Conservation (phyloP, 257 asterid species). For the Primulina eburnea region DNA sequence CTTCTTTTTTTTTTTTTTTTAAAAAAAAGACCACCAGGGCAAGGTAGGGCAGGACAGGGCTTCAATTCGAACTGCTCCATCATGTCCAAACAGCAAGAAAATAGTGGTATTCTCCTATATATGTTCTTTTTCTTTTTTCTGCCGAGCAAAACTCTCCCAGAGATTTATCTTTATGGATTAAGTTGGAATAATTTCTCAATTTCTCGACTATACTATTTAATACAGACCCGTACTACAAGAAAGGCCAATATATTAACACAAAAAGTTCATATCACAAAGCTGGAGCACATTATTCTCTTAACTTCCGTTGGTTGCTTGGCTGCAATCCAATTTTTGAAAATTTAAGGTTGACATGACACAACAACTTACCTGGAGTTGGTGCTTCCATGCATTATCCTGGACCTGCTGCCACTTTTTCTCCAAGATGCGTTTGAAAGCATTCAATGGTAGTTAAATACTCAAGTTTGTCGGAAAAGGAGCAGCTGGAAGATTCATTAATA, state of each 20-base stretch:
- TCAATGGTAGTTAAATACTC: too few species aligned
- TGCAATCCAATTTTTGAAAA: background rate
- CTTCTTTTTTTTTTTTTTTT: too few species aligned
- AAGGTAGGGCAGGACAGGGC: too few species aligned
- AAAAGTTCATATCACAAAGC: background rate
- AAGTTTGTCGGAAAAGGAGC: too few species aligned
- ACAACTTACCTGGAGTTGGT: slow-evolving; percentile 76
- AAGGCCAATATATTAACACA: background rate
- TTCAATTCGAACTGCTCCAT: too few species aligned
- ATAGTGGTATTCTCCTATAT: background rate
- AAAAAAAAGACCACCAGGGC: too few species aligned
- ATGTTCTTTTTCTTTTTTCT: background rate
- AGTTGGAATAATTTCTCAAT: background rate
- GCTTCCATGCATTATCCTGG: slow-evolving; percentile 72
- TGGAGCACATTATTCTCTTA: background rate
- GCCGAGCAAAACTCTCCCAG: background rate
- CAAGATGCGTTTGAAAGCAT: slow-evolving; percentile 20
- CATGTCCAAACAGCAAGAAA: background rate
- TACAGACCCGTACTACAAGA: background rate
- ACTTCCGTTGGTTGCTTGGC: background rate
- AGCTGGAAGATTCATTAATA: too few species aligned
- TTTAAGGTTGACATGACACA: background rate
- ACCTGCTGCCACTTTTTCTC: slow-evolving; percentile 66
- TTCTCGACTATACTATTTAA: slow-evolving; percentile 1
- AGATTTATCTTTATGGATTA: background rate